Base-by-base conservation (phyloP, 2,329 filamentous ascomycete species). In the Fusarium dimerum region DNA sequence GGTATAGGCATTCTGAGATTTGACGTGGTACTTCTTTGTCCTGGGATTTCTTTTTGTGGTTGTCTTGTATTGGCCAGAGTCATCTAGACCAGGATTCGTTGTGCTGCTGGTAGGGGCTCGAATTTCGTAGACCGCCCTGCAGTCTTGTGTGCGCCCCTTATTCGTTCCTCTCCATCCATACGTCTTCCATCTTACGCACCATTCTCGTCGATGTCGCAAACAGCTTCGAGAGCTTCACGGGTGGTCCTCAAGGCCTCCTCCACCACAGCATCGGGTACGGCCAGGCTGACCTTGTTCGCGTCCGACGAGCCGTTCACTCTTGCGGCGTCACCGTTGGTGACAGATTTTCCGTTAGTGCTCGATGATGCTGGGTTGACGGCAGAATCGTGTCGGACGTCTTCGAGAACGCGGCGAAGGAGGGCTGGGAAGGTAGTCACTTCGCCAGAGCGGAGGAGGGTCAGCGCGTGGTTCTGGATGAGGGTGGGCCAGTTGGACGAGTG, bases 401-500 rank as follows among this genome's bases (percentile, higher is more conserved):
- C 81, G 61, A 87, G 74, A 17, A 87, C 80, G 54, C 80, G 81
- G 47, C 75, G 72, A 55, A 87, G 76, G 30, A 87, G 80, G n/a
- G 76, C 77, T 2, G 83, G 83, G 66, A 86, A 87, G 6, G 79
- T 84, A 18, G 76, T 78, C 45, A 78, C 76, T 55, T 86, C 80
- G 68, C 82, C 82, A 42, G 76, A 79, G 56, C 84, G 84, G 20
- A 87, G 78, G 59, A 87, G 79, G 17, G 76, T 60, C 34, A 86
- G 77, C 39, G 84, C 84, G 69, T 86, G 83, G 49, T 73, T 70
- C 63, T 86, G 82, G 56, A 87, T 73, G 45, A 73, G 64, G 11
- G 84, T 84, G 2, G 84, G 83, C 84, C 84, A 87, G 75, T 87
- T 84, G 57, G 78, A 73, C 5, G 74, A 68, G 70, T 85, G 76